phyloP scores from a whole-genome alignment of 2,329 filamentous ascomycete genomes.

The Penicillium glabrum region DNA sequence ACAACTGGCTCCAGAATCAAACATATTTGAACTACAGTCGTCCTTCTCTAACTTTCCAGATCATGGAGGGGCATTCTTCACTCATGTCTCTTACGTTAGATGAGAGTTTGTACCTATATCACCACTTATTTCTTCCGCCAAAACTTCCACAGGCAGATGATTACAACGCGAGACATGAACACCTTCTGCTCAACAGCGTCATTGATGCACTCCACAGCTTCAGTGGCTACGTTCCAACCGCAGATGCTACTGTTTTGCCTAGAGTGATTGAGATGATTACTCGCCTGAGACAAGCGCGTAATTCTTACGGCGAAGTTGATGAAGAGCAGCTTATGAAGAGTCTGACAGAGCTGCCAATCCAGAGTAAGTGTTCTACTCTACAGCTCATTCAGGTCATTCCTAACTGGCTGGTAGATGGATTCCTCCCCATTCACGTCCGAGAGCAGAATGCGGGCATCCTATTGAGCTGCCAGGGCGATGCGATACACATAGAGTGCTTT shows the following conservation, averaged over 20 bases:
- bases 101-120: constrained; percentile 28
- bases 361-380: background rate
- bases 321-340: background rate
- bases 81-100: too few species aligned
- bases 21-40: too few species aligned
- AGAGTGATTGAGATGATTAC: background rate
- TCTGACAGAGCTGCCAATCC: background rate
- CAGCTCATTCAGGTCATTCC: background rate
- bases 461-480: background rate
- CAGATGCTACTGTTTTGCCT: background rate
- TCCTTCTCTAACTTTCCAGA: too few species aligned
- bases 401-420: background rate
- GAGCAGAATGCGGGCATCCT: background rate
- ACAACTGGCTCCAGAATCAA: too few species aligned
- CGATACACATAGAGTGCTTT: background rate
- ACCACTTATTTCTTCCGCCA: constrained; percentile 53
- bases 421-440: background rate
- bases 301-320: background rate
- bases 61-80: too few species aligned
- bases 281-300: background rate
- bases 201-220: background rate
- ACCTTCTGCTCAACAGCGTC: background rate
- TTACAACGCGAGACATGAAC: constrained; percentile 22
- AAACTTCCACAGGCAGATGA: constrained; percentile 46
- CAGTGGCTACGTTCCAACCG: background rate